Conservation (phyloP, 495 filamentous ascomycete genomes). For the Podospora appendiculata region DNA sequence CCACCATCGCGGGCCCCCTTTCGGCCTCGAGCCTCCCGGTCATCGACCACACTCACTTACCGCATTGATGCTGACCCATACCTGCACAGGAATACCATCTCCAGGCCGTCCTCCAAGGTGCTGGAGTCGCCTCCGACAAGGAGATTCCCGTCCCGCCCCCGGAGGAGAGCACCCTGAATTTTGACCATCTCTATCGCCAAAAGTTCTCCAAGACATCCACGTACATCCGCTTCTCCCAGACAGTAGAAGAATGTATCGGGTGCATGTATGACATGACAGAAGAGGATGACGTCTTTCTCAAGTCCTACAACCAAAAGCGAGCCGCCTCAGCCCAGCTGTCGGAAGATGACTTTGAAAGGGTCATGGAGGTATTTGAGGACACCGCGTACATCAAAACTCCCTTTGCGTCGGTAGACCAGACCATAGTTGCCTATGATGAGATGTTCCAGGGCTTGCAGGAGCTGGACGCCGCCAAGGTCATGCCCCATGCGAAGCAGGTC, state of each 20-base stretch:
- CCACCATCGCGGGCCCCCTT: constrained; percentile 21
- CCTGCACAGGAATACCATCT: constrained; percentile 87
- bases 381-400: constrained; percentile 74
- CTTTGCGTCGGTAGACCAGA: constrained; percentile 80
- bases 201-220: constrained; percentile 75
- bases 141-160: constrained; percentile 83
- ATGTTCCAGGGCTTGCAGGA: constrained; percentile 74
- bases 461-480: constrained; percentile 53
- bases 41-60: background rate
- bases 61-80: constrained; percentile 19
- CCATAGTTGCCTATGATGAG: constrained; percentile 69
- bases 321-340: constrained; percentile 57
- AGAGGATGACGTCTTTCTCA: constrained; percentile 80
- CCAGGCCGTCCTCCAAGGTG: constrained; percentile 80
- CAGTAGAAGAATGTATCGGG: constrained; percentile 82
- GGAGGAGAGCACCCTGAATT: constrained; percentile 69
- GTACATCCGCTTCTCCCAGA: constrained; percentile 96
- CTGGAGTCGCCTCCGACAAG: constrained; percentile 57
- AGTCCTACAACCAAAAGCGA: constrained; percentile 71
- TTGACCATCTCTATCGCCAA: constrained; percentile 79
- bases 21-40: constrained; percentile 1
- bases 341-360: constrained; percentile 84
- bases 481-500: constrained; percentile 71
- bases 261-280: constrained; percentile 87
- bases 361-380: constrained; percentile 93